Evolutionary conservation across 2,329 filamentous ascomycete species (phyloP).

Genomic region (Trichoderma cornu-damae): DNA sequence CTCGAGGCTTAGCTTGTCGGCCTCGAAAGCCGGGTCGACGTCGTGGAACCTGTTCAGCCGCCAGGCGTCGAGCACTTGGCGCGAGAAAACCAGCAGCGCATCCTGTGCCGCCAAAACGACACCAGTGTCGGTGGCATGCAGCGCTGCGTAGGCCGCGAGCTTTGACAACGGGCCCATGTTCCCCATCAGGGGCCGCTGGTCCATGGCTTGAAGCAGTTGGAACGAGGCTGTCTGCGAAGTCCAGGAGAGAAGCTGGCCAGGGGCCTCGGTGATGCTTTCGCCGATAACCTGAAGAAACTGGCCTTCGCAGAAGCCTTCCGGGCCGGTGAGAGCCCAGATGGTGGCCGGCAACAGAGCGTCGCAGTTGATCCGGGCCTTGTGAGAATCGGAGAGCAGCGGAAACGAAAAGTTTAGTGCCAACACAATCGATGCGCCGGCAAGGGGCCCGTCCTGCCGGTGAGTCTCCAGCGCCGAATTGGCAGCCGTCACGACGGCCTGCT

Average conservation of each 20-base stretch:
- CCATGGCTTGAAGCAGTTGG: conserved; percentile 51
- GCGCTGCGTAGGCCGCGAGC: conserved; percentile 59
- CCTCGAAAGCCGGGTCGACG: conserved; percentile 64
- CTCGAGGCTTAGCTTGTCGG: conserved; percentile 56
- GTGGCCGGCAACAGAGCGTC: conserved; percentile 65
- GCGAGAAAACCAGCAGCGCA: conserved; percentile 61
- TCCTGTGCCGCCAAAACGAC: conserved; percentile 51
- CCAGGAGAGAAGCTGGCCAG: conserved; percentile 55
- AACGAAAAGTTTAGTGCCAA: conserved; percentile 75
- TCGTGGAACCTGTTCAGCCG: conserved; percentile 66
- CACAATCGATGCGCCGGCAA: conserved; percentile 51
- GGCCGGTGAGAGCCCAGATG: conserved; percentile 61
- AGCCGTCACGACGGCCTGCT: conserved; percentile 67
- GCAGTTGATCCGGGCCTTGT: conserved; percentile 58
- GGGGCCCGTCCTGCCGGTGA: conserved; percentile 36
- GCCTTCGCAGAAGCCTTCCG: conserved; percentile 69
- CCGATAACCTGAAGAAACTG: conserved; percentile 69
- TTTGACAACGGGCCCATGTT: conserved; percentile 64
- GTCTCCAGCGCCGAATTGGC: conserved; percentile 67
- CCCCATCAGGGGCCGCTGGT: conserved; percentile 56
- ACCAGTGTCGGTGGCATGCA: conserved; percentile 44
- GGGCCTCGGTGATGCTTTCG: conserved; percentile 54
- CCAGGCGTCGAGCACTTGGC: conserved; percentile 66
- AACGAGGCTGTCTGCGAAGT: conserved; percentile 55
- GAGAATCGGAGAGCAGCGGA: conserved; percentile 58